Evolutionary conservation across 1,284 basidiomycete genomes (phyloP).

Genomic region (Moesziomyces antarcticus): DNA sequence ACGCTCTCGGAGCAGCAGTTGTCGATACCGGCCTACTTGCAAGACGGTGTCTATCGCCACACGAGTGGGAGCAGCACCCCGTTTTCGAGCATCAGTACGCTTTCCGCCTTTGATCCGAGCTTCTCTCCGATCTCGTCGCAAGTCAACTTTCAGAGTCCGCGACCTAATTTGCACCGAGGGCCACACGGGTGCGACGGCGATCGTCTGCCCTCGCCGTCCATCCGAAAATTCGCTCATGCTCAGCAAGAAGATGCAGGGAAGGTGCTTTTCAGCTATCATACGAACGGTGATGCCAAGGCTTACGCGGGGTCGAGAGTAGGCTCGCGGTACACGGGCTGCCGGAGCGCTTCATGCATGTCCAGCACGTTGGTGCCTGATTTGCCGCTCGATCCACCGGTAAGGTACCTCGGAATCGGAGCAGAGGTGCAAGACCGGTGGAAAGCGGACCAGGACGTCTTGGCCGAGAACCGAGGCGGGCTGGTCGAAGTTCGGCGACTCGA

Average conservation of each 20-base stretch:
- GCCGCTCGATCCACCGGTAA: not conserved
- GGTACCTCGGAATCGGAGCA: not conserved
- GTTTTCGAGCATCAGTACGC: too few species aligned
- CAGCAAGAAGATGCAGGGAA: not conserved
- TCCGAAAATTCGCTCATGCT: not conserved
- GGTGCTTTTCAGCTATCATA: not conserved
- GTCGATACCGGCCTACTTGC: not conserved
- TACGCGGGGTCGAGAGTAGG: not conserved
- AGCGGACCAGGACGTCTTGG: constrained; percentile 5
- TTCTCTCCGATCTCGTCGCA: not conserved
- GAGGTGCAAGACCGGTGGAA: too few species aligned
- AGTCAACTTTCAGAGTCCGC: too few species aligned
- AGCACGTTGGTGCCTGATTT: constrained; percentile 1
- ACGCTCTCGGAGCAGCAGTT: constrained; percentile 1
- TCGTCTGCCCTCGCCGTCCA: not conserved
- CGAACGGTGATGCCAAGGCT: not conserved
- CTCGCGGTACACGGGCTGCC: too few species aligned
- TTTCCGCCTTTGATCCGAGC: not conserved
- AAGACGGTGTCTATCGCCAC: not conserved
- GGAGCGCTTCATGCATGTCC: not conserved
- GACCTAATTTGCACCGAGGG: too few species aligned
- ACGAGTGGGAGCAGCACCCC: not conserved
- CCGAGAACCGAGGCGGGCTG: not conserved
- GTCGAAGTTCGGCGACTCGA: constrained; percentile 12
- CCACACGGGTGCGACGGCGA: too few species aligned